Evolutionary conservation across 768 basidiomycete genomes (phyloP), one percentile per base, ranked within the genome.

Genomic region (Leccinum variicolor): DNA sequence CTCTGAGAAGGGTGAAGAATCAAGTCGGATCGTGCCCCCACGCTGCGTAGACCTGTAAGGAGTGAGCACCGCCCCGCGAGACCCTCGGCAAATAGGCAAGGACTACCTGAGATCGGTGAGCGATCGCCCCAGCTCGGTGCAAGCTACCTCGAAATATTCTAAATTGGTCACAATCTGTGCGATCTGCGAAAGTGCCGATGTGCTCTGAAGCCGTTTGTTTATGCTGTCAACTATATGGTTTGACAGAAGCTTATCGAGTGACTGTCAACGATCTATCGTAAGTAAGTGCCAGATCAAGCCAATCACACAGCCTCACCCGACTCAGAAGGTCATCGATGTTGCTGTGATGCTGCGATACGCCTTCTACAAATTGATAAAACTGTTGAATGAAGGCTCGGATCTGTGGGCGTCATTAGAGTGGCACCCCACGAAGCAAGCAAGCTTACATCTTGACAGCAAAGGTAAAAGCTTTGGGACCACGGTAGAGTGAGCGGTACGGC

Each of bases 341-440:
- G 45, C 89, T 82, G 70, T 94, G 90, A 57, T 93, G 90, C 67
- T 95, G 92, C 2, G 90, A 86, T 6, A 97, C 90, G 9, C 96
- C 96, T 64, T 99, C 97, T 0, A 95, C 86, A 71, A 98, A 99
- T 23, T 92, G 87, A 69, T 98, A 96, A 76, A 97, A 98, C 64
- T 92, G 93, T 64, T 94, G 90, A 39, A 97, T 90, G 67, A 96
- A 98, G 45, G 78, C 79, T 25, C 92, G 86, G 58, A 96, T 90
- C 86, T 96, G 75, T 28, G 26, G 46, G 28, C 14, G 41, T 50
- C 21, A 55, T 55, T 60, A 52, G 59, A 46, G 26, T 17, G 48
- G 15, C 54, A 26, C 9, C 5, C 3, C 43, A 50, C 21, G 8
- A 53, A 53, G 41, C 34, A 60, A 19, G 48, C 14, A n/a, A 36